A percentile compares a stretch with the other conserved stretches of the same genome.
Evolutionary conservation across 208 protist genomes (phyloP).

Genomic region (Crithidia mellificae): DNA sequence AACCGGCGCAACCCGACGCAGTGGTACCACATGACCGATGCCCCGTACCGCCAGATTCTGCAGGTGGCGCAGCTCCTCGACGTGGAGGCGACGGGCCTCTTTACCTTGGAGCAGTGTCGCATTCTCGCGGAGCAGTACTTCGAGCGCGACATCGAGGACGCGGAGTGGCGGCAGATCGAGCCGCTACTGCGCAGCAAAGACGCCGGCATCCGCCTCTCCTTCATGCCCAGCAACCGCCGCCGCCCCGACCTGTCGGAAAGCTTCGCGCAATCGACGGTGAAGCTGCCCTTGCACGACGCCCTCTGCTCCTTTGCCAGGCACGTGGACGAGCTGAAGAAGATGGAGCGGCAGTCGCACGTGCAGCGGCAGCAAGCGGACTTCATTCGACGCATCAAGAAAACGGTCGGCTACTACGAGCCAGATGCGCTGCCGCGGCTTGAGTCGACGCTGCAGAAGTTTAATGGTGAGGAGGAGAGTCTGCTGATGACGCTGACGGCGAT

Average conservation of each 20-base stretch:
- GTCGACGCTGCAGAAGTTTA: conserved; percentile 39
- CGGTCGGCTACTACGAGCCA: conserved; percentile 50
- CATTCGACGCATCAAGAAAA: conserved; percentile 38
- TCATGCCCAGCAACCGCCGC: conserved; percentile 14
- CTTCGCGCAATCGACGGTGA: conserved; percentile 10
- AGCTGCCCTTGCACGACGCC: conserved; percentile 58
- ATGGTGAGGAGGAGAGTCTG: conserved; percentile 47
- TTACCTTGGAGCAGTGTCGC: conserved; percentile 51
- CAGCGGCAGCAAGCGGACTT: conserved; percentile 23
- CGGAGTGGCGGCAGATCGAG: conserved; percentile 47
- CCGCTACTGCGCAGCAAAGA: conserved; percentile 36
- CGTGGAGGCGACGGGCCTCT: conserved; percentile 53
- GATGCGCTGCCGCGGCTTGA: conserved; percentile 24
- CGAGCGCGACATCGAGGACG: conserved; percentile 38
- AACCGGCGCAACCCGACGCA: conserved; percentile 44
- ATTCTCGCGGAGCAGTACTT: conserved; percentile 65
- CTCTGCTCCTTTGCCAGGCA: conserved; percentile 43
- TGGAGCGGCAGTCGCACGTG: conserved; percentile 20
- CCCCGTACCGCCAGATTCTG: conserved; percentile 44
- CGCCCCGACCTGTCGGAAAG: conserved; percentile 3
- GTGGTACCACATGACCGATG: conserved; percentile 52
- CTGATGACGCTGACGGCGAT: conserved; percentile 46
- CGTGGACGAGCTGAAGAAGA: conserved; percentile 32
- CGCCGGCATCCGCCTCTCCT: conserved; percentile 36
- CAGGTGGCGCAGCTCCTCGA: conserved; percentile 55